Conservation (phyloP, 495 filamentous ascomycete species). For the Penicillium parvum region DNA sequence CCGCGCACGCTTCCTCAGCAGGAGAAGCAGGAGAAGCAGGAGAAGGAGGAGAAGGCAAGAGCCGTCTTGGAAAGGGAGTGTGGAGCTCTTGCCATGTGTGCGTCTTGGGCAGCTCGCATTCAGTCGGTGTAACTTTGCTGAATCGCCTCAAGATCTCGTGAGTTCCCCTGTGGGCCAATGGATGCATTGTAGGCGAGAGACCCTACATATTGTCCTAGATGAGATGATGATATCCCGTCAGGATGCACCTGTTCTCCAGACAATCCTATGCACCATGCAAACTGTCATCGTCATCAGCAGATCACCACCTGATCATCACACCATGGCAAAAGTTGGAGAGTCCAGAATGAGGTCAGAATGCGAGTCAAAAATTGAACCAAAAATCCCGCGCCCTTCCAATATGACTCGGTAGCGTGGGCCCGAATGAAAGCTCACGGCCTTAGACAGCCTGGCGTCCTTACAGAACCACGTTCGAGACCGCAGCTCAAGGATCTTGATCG, state of each 20-base stretch:
- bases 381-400: slow-evolving; percentile 6
- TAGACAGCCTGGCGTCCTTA: slow-evolving; percentile 16
- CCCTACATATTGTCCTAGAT: slow-evolving; percentile 6
- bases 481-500: slow-evolving; percentile 10
- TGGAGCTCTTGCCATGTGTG: slow-evolving; percentile 18
- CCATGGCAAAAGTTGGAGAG: not conserved
- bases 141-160: slow-evolving; percentile 4
- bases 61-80: too few species aligned
- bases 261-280: slow-evolving; percentile 2
- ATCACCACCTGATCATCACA: slow-evolving; percentile 1
- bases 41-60: not conserved
- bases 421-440: slow-evolving; percentile 4
- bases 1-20: too few species aligned
- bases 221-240: slow-evolving; percentile 1
- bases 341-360: slow-evolving; percentile 6
- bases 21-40: not conserved
- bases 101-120: slow-evolving; percentile 5
- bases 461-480: slow-evolving; percentile 22
- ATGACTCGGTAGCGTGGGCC: slow-evolving; percentile 2
- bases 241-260: not conserved
- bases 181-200: slow-evolving; percentile 3
- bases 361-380: not conserved
- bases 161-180: slow-evolving; percentile 6
- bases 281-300: slow-evolving; percentile 5
- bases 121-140: slow-evolving; percentile 16